Conservation (phyloP, 1,284 basidiomycete genomes). For the Laetiporus sulphureus region DNA sequence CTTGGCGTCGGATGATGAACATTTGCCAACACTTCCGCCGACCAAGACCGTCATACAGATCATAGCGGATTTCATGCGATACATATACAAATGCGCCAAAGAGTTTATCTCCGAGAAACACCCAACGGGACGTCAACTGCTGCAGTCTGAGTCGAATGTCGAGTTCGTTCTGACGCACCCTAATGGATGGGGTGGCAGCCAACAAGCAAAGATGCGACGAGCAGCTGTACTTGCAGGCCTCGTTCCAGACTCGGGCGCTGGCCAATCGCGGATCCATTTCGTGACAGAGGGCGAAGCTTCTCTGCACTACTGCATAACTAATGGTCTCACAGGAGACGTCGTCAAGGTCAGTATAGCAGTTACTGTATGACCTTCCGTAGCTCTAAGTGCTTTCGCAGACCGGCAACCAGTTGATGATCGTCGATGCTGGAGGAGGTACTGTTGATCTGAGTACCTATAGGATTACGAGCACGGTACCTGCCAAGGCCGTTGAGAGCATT, state of each 20-base stretch:
- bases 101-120: conserved; percentile 45
- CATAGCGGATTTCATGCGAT: conserved; percentile 46
- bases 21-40: conserved; percentile 38
- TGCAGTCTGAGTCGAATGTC: conserved; percentile 26
- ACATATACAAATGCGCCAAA: conserved; percentile 37
- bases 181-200: conserved; percentile 39
- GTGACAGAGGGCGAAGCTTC: conserved; percentile 47
- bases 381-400: too few species aligned
- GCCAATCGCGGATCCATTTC: conserved; percentile 32
- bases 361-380: too few species aligned
- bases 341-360: too few species aligned
- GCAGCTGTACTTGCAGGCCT: conserved; percentile 30
- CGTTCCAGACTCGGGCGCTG: conserved; percentile 20
- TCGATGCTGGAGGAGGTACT: too few species aligned
- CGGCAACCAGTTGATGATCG: too few species aligned
- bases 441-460: too few species aligned
- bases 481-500: too few species aligned
- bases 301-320: conserved; percentile 38
- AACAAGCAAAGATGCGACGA: conserved; percentile 33
- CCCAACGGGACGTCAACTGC: conserved; percentile 32
- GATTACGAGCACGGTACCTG: too few species aligned
- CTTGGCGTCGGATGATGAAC: conserved; percentile 27
- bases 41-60: conserved; percentile 41
- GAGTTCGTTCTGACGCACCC: conserved; percentile 36
- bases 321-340: conserved; percentile 30